Percentiles rank a stretch among this genome's conserved stretches.
These are phyloP conservation scores for Backusella australiensis DNA, from an alignment of 192 early-diverging fungal genomes.

Conservation along the genomic window DNA sequence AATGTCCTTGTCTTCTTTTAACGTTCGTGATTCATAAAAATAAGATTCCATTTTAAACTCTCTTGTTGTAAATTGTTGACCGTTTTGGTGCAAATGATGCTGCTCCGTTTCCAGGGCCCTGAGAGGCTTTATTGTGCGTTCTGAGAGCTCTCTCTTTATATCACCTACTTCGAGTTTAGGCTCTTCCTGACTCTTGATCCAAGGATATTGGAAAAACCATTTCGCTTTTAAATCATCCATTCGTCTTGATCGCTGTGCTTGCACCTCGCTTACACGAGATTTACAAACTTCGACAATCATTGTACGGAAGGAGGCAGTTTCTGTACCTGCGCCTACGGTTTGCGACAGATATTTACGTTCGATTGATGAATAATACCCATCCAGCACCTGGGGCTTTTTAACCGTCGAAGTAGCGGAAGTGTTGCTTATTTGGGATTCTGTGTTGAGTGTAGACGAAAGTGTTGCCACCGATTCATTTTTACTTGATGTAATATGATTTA, in stretches of 20 bases:
- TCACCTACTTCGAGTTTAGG: not conserved
- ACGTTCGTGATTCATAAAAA: not conserved
- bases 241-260: not conserved
- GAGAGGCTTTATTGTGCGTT: not conserved
- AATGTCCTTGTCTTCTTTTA: not conserved
- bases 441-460: not conserved
- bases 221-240: slow-evolving; percentile 7
- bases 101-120: not conserved
- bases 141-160: slow-evolving; percentile 7
- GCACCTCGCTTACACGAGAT: slow-evolving; percentile 9
- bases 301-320: slow-evolving; percentile 26
- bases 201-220: not conserved
- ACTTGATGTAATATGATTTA: not conserved
- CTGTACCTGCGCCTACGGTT: slow-evolving; percentile 13
- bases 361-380: slow-evolving; percentile 25
- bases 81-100: not conserved
- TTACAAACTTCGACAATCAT: slow-evolving; percentile 25
- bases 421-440: not conserved
- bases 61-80: not conserved
- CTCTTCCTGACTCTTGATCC: slow-evolving; percentile 10
- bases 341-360: slow-evolving; percentile 29
- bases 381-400: slow-evolving; percentile 1
- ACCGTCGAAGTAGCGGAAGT: not conserved
- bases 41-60: slow-evolving; percentile 13
- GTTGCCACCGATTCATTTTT: not conserved